A percentile compares a stretch with the other conserved stretches of the same genome.
These are phyloP conservation scores for Chlamydomonas sp. DNA, from an alignment of 139 green algal species.

Conservation along the genomic window DNA sequence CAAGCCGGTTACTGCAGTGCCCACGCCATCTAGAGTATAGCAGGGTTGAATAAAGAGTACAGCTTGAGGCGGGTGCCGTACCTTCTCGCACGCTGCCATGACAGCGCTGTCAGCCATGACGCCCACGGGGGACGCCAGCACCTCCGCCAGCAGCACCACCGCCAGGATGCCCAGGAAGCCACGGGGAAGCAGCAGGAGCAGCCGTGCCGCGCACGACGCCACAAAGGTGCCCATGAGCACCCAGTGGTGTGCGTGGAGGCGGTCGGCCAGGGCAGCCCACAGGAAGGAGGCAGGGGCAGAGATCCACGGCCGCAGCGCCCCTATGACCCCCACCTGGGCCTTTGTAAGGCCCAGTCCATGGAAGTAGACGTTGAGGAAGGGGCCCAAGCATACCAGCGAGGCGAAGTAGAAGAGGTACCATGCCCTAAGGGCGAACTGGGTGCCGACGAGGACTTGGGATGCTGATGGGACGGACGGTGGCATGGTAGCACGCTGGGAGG, in stretches of 20 bases:
- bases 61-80: not conserved
- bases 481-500: not conserved
- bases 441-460: not conserved
- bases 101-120: conserved; percentile 62
- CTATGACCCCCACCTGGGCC: conserved; percentile 46
- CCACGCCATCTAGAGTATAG: too few species aligned
- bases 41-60: too few species aligned
- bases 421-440: not conserved
- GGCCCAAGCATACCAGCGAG: conserved; percentile 47
- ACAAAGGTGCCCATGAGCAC: conserved; percentile 41
- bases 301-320: conserved; percentile 41
- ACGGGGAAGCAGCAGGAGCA: not conserved
- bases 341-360: conserved; percentile 48
- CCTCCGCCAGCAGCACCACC: conserved; percentile 41
- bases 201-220: not conserved
- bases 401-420: conserved; percentile 60
- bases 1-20: not conserved
- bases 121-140: conserved; percentile 49
- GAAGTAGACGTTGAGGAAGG: conserved; percentile 69
- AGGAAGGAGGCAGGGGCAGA: conserved; percentile 45
- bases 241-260: conserved; percentile 42
- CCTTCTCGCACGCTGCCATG: conserved; percentile 48
- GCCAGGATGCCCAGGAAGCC: not conserved
- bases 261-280: conserved; percentile 60
- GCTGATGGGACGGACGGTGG: not conserved